A percentile compares a stretch with the other conserved stretches of the same genome.
phyloP scores from a whole-genome alignment of 1,284 basidiomycete species.

The Pseudozyma tsukubaensis region DNA sequence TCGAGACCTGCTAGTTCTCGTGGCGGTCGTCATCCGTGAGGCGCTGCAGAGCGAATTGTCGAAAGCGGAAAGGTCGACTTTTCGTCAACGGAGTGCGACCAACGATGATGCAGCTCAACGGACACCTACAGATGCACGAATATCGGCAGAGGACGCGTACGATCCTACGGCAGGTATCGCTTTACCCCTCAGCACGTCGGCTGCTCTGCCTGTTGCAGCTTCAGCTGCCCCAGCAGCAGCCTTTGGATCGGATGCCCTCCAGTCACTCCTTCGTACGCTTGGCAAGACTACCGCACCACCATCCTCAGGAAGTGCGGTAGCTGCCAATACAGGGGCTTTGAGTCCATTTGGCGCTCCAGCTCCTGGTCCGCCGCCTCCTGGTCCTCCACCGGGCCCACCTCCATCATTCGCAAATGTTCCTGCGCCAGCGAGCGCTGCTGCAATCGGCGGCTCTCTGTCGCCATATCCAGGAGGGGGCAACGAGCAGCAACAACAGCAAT shows the following conservation, averaged over 20 bases:
- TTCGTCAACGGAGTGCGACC: slow-evolving; percentile 23
- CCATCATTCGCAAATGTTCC: slow-evolving; percentile 9
- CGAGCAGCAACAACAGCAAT: slow-evolving; percentile 6
- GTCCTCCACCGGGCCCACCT: slow-evolving; percentile 35
- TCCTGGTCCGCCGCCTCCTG: slow-evolving; percentile 27
- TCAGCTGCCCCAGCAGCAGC: not conserved
- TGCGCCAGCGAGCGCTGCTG: slow-evolving; percentile 2
- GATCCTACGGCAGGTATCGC: slow-evolving; percentile 27
- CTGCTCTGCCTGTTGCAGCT: not conserved
- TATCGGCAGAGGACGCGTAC: slow-evolving; percentile 14
- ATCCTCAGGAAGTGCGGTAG: not conserved
- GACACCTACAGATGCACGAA: not conserved
- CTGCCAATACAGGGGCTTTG: slow-evolving; percentile 2
- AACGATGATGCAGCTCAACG: slow-evolving; percentile 6
- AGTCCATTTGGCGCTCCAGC: slow-evolving; percentile 10
- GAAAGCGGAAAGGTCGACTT: slow-evolving; percentile 16
- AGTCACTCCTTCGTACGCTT: slow-evolving; percentile 37
- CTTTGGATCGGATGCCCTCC: slow-evolving; percentile 39
- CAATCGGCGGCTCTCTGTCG: slow-evolving; percentile 24
- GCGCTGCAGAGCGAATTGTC: slow-evolving; percentile 34
- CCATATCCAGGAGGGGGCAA: slow-evolving; percentile 8
- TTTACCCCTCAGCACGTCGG: slow-evolving; percentile 10
- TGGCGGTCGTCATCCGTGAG: slow-evolving; percentile 56
- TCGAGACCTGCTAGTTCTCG: slow-evolving; percentile 56
- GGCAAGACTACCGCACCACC: slow-evolving; percentile 32